Evolutionary conservation across 805 yeast genomes (phyloP).

Genomic region (Sugiyamaella floridensis): DNA sequence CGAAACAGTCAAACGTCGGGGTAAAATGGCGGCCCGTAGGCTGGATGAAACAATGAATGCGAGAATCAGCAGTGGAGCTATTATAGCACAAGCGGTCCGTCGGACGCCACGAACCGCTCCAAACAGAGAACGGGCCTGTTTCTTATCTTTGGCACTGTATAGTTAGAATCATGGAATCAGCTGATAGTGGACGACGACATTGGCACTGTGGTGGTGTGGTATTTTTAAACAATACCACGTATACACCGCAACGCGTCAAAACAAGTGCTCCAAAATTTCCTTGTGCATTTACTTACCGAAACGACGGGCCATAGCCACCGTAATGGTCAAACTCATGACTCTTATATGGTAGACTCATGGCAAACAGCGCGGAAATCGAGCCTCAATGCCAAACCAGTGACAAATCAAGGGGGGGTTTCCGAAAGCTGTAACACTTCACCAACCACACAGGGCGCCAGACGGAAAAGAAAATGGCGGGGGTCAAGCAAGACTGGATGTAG

Average conservation of each 20-base stretch:
- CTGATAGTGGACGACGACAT: too few species aligned
- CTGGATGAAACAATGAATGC: background rate
- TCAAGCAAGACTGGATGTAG: background rate
- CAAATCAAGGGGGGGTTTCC: background rate
- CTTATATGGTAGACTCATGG: constrained; percentile 22
- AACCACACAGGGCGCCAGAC: background rate
- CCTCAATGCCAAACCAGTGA: background rate
- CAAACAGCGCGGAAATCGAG: background rate
- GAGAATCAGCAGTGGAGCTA: background rate
- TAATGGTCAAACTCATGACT: constrained; percentile 21
- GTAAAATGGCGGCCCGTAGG: background rate
- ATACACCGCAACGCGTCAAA: too few species aligned
- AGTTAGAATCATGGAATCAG: background rate
- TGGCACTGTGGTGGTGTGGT: too few species aligned
- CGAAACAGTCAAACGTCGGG: constrained; percentile 1
- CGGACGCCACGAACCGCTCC: background rate
- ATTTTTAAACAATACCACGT: too few species aligned
- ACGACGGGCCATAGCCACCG: constrained; percentile 9
- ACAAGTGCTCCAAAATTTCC: too few species aligned
- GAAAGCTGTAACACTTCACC: background rate
- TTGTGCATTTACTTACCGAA: background rate
- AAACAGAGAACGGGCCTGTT: background rate
- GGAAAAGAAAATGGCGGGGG: background rate
- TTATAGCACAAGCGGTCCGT: background rate
- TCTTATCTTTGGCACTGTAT: background rate